These are phyloP conservation scores for Heliamphora exappendiculata DNA, from an alignment of 148 eudicot genomes.

Conservation along the genomic window DNA sequence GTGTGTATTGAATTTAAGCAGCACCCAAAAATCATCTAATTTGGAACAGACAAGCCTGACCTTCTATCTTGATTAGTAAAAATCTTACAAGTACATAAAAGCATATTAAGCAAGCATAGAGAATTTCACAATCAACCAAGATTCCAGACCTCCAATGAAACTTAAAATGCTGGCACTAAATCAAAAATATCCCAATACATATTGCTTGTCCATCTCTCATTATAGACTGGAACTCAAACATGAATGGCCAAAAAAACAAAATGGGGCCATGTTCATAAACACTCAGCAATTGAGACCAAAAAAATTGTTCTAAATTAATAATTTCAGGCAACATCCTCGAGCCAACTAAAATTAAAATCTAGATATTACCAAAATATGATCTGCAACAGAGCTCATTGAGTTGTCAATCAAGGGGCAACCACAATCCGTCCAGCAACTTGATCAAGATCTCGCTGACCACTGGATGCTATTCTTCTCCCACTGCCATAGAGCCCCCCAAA, in stretches of 20 bases:
- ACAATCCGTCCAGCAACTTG: constrained; percentile 48
- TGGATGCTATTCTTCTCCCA: constrained; percentile 47
- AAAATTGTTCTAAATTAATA: background rate
- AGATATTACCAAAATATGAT: background rate
- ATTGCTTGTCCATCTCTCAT: background rate
- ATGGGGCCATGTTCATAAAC: background rate
- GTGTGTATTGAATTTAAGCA: no score
- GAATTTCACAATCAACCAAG: no score
- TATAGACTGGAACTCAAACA: background rate
- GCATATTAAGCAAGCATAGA: no score
- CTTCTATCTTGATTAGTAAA: background rate
- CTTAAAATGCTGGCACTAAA: no score
- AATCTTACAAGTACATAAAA: no score
- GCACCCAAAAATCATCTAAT: no score
- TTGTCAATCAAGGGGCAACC: constrained; percentile 11
- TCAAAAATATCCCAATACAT: background rate
- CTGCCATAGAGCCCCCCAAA: constrained; percentile 13
- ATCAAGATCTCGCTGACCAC: constrained; percentile 45
- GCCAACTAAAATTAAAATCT: background rate
- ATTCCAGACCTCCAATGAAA: background rate
- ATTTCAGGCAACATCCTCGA: background rate
- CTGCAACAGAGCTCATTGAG: background rate
- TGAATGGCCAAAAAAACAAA: background rate
- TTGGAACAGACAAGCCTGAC: no score
- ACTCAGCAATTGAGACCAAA: background rate